A percentile compares a stretch with the other conserved stretches of the same genome.
Conservation (phyloP, 768 basidiomycete genomes). For the Mycena indigotica region DNA sequence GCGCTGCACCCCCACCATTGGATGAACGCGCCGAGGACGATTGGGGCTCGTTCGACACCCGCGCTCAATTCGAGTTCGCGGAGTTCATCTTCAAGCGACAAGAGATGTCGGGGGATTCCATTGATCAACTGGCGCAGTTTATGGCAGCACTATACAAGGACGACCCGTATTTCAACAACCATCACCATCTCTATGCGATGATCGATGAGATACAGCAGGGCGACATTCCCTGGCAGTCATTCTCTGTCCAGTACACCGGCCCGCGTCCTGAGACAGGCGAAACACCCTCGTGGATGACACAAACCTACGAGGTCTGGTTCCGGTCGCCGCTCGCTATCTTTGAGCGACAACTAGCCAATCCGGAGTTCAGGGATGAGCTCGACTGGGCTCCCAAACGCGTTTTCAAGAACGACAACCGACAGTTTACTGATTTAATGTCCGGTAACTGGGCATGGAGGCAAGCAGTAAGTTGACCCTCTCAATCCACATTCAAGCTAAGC, state of each 20-base stretch:
- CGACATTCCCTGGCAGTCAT: conserved; percentile 4
- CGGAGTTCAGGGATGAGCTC: conserved; percentile 23
- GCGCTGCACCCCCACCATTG: conserved; percentile 9
- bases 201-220: conserved; percentile 10
- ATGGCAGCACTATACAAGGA: conserved; percentile 5
- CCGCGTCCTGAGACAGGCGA: neutral
- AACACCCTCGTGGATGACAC: conserved; percentile 30
- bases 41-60: conserved; percentile 9
- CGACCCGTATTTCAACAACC: neutral
- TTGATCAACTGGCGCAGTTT: conserved; percentile 7
- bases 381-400: conserved; percentile 25
- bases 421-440: conserved; percentile 26
- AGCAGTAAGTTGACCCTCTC: conserved; percentile 27
- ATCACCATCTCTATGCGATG: neutral
- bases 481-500: neutral
- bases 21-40: conserved; percentile 10
- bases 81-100: conserved; percentile 6
- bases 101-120: conserved; percentile 1
- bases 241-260: conserved; percentile 4
- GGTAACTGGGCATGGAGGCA: conserved; percentile 33
- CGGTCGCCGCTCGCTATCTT: conserved; percentile 19
- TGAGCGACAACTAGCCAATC: conserved; percentile 23
- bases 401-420: conserved; percentile 11
- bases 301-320: conserved; percentile 27
- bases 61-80: conserved; percentile 18